These are phyloP conservation scores for Moesziomyces sp. DNA, from an alignment of 1,284 basidiomycete genomes.

Conservation along the genomic window DNA sequence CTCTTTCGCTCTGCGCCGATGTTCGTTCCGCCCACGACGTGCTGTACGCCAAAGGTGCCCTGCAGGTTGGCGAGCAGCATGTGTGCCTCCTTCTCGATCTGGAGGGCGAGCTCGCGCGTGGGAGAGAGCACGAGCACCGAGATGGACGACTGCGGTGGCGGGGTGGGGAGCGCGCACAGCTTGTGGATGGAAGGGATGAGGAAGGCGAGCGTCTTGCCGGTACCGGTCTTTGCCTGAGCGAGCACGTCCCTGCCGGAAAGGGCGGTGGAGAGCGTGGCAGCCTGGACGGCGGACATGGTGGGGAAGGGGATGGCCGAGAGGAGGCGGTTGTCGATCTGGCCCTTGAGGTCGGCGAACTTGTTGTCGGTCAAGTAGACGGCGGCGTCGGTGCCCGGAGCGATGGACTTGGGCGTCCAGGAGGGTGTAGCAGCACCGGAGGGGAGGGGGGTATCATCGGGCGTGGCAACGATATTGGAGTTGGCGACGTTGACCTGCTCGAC, in stretches of 20 bases:
- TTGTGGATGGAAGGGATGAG: slow-evolving; percentile 85
- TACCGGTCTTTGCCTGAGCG: slow-evolving; percentile 90
- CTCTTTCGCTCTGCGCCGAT: slow-evolving; percentile 66
- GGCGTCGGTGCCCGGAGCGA: slow-evolving; percentile 26
- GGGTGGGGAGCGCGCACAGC: slow-evolving; percentile 51
- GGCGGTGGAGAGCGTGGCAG: slow-evolving; percentile 70
- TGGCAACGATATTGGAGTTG: slow-evolving; percentile 64
- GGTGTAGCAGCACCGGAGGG: slow-evolving; percentile 27
- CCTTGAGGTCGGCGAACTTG: slow-evolving; percentile 42
- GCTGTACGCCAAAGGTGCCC: slow-evolving; percentile 64
- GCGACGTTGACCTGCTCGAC: slow-evolving; percentile 70
- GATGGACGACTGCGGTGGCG: slow-evolving; percentile 42
- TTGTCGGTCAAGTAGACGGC: slow-evolving; percentile 44
- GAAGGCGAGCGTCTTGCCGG: slow-evolving; percentile 91
- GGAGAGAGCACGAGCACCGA: slow-evolving; percentile 70
- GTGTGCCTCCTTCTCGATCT: slow-evolving; percentile 65
- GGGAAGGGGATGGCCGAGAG: slow-evolving; percentile 66
- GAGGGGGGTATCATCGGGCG: slow-evolving; percentile 35
- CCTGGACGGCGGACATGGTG: slow-evolving; percentile 70
- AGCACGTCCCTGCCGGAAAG: slow-evolving; percentile 71
- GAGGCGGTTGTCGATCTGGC: slow-evolving; percentile 53
- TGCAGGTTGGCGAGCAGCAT: slow-evolving; percentile 53
- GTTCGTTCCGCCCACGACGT: slow-evolving; percentile 71
- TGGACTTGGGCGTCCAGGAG: slow-evolving; percentile 24
- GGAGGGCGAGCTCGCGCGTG: slow-evolving; percentile 71